phyloP scores from a whole-genome alignment of 192 early-diverging fungal species.

The Coemansia pectinata region DNA sequence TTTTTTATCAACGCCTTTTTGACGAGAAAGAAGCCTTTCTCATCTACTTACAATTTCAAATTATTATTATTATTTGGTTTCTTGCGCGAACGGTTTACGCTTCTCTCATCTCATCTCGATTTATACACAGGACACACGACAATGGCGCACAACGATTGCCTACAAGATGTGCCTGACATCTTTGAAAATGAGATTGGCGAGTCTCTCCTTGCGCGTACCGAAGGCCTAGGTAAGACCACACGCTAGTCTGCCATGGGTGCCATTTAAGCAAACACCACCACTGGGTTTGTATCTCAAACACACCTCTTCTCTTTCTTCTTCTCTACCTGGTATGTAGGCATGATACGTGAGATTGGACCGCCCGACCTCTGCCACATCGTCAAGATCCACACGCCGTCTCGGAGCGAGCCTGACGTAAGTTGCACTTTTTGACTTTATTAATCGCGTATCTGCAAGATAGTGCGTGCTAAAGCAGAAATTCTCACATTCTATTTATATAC shows the following conservation, averaged over 20 bases:
- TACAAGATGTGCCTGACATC: slow-evolving; percentile 92
- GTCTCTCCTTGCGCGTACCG: slow-evolving; percentile 81
- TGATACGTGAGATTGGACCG: slow-evolving; percentile 92
- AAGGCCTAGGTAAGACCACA: slow-evolving; percentile 76
- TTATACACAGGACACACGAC: slow-evolving; percentile 4
- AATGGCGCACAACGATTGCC: slow-evolving; percentile 60
- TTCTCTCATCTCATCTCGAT: slow-evolving; percentile 2
- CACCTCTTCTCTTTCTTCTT: neutral
- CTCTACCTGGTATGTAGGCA: slow-evolving; percentile 50
- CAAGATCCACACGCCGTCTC: slow-evolving; percentile 73
- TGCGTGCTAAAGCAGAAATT: neutral
- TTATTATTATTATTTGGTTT: neutral
- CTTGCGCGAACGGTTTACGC: neutral
- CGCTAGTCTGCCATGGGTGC: neutral
- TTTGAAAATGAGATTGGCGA: slow-evolving; percentile 94
- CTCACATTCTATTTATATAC: slow-evolving; percentile 6
- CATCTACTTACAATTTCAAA: neutral
- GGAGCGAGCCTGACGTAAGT: slow-evolving; percentile 45
- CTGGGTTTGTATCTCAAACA: neutral
- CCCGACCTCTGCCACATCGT: slow-evolving; percentile 97
- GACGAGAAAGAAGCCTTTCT: neutral
- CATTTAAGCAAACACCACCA: neutral
- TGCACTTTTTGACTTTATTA: neutral
- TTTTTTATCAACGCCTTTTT: neutral
- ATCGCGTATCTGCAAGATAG: neutral